Conservation (phyloP, 2,329 filamentous ascomycete species). For the Aureobasidium zeae region DNA sequence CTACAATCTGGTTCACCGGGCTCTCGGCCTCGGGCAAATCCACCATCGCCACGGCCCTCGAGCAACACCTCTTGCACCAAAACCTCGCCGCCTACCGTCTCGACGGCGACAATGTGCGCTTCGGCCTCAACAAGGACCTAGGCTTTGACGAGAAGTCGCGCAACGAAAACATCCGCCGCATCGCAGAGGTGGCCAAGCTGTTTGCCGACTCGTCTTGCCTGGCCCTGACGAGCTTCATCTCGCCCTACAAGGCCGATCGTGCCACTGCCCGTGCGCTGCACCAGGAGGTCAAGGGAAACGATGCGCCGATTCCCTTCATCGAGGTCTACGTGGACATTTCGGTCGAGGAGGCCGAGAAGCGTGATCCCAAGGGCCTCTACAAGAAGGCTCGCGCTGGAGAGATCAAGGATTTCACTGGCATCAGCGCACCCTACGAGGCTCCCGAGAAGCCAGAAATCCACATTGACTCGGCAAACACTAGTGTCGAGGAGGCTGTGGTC, state of each 20-base stretch:
- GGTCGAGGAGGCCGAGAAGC: conserved; percentile 82
- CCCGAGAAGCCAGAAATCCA: conserved; percentile 78
- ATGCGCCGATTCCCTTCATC: conserved; percentile 67
- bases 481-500: conserved; percentile 78
- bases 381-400: conserved; percentile 90
- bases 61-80: conserved; percentile 88
- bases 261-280: conserved; percentile 75
- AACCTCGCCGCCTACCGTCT: conserved; percentile 80
- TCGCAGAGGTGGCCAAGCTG: conserved; percentile 84
- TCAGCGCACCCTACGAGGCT: conserved; percentile 89
- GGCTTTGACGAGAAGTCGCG: conserved; percentile 89
- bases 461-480: conserved; percentile 71
- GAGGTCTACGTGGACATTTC: conserved; percentile 92
- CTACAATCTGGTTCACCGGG: conserved; percentile 97
- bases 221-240: conserved; percentile 94
- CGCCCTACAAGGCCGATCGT: conserved; percentile 81
- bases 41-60: conserved; percentile 89
- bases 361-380: conserved; percentile 95
- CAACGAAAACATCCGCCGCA: conserved; percentile 95
- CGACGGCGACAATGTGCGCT: conserved; percentile 96
- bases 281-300: conserved; percentile 47
- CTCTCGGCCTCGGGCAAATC: conserved; percentile 95
- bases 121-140: conserved; percentile 95
- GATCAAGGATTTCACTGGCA: conserved; percentile 96
- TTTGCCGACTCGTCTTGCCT: conserved; percentile 86